These are phyloP conservation scores for Pneumocystis wakefieldiae DNA, from an alignment of 1,139 yeast genomes.

Conservation along the genomic window DNA sequence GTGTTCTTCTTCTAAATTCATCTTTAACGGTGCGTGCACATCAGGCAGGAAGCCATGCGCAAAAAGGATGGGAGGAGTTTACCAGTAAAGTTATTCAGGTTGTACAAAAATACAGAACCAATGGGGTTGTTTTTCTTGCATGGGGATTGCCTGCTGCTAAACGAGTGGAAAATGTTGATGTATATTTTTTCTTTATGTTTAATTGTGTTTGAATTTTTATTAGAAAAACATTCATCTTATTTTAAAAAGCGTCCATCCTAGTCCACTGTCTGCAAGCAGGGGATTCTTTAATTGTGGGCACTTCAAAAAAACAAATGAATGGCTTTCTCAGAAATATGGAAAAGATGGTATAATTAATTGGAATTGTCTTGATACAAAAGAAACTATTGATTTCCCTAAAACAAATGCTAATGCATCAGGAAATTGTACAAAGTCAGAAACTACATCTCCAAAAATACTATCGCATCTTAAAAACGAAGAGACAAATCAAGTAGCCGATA, in stretches of 20 bases:
- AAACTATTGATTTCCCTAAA: neutral
- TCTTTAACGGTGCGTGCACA: constrained; percentile 88
- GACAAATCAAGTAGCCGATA: neutral
- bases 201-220: neutral
- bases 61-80: constrained; percentile 84
- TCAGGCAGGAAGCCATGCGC: constrained; percentile 82
- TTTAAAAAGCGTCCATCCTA: constrained; percentile 75
- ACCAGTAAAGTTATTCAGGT: constrained; percentile 56
- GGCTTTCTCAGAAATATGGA: constrained; percentile 41
- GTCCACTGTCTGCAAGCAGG: constrained; percentile 78
- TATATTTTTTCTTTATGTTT: constrained; percentile 16
- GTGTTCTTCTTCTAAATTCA: constrained; percentile 77
- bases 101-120: constrained; percentile 28
- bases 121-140: constrained; percentile 63
- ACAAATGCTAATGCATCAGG: neutral
- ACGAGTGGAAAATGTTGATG: constrained; percentile 35
- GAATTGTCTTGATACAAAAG: constrained; percentile 24
- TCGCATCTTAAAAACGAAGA: neutral
- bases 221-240: constrained; percentile 26
- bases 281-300: constrained; percentile 68
- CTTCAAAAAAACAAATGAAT: constrained; percentile 55
- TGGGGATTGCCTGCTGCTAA: constrained; percentile 95
- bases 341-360: constrained; percentile 46
- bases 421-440: neutral
- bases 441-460: neutral